These are phyloP conservation scores for Claviceps capensis DNA, from an alignment of 2,329 filamentous ascomycete species.

Conservation along the genomic window DNA sequence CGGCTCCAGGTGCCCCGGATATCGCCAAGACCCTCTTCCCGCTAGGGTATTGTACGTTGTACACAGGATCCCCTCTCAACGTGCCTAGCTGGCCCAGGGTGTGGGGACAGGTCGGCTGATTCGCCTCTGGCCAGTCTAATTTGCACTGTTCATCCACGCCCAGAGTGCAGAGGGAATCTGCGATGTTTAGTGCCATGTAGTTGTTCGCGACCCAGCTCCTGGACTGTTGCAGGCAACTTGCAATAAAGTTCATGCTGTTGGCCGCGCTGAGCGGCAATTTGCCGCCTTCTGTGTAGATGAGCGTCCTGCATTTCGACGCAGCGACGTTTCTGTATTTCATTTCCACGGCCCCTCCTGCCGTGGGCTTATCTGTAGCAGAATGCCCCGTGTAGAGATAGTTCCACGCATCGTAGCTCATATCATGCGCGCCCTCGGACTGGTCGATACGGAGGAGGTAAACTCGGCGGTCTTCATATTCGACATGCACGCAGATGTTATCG, in stretches of 20 bases:
- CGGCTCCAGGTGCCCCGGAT: constrained; percentile 3
- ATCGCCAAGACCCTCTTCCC: constrained; percentile 26
- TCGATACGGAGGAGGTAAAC: constrained; percentile 48
- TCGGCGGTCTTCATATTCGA: constrained; percentile 33
- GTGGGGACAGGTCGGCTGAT: constrained; percentile 31
- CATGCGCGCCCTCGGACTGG: constrained; percentile 41
- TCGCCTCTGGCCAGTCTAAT: constrained; percentile 27
- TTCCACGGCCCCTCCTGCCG: constrained; percentile 31
- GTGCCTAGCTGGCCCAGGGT: constrained; percentile 23
- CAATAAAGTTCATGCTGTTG: constrained; percentile 40
- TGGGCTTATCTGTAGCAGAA: constrained; percentile 30
- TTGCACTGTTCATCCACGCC: constrained; percentile 33
- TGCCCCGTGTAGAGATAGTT: constrained; percentile 41
- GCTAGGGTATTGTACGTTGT: constrained; percentile 32
- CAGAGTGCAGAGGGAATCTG: constrained; percentile 31
- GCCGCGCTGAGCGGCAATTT: constrained; percentile 30
- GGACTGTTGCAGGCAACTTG: constrained; percentile 26
- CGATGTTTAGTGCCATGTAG: constrained; percentile 36
- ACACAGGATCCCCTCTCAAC: constrained; percentile 27
- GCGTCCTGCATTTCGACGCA: constrained; percentile 29
- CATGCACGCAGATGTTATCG: constrained; percentile 40
- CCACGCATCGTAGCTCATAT: constrained; percentile 49
- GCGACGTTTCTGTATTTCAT: constrained; percentile 33
- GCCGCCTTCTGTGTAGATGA: constrained; percentile 30
- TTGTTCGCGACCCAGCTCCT: constrained; percentile 34